Evolutionary conservation across 1,284 basidiomycete genomes (phyloP).

Genomic region (Tilletia caries): DNA sequence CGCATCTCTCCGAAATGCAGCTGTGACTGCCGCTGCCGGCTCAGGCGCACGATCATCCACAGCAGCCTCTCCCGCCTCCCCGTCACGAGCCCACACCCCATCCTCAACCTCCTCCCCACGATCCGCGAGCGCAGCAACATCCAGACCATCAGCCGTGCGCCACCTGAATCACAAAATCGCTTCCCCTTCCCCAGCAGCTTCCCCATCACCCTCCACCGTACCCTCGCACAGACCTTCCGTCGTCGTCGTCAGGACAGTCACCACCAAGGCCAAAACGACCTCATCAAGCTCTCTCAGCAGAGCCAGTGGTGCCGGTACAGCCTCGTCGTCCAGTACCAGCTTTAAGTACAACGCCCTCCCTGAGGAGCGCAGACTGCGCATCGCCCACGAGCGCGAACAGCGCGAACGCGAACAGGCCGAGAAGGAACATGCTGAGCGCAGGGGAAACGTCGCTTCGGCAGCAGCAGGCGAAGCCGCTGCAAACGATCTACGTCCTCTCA

Average conservation of each 20-base stretch:
- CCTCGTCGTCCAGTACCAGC: slow-evolving; percentile 8
- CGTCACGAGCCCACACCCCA: not conserved
- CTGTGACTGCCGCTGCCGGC: too few species aligned
- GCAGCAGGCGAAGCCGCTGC: slow-evolving; percentile 19
- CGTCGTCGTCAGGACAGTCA: slow-evolving; percentile 9
- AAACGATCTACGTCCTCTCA: slow-evolving; percentile 16
- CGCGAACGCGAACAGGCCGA: slow-evolving; percentile 30
- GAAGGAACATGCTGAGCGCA: slow-evolving; percentile 24
- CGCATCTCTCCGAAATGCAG: too few species aligned
- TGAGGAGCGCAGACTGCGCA: slow-evolving; percentile 32
- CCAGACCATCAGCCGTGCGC: too few species aligned
- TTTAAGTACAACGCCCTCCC: slow-evolving; percentile 27
- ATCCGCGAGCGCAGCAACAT: too few species aligned
- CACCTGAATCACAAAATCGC: slow-evolving; percentile 16
- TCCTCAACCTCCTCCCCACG: too few species aligned
- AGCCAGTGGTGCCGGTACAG: slow-evolving; percentile 18
- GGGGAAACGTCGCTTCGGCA: not conserved
- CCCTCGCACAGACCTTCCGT: not conserved
- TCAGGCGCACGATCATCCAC: too few species aligned
- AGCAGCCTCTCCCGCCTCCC: not conserved
- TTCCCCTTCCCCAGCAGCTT: too few species aligned
- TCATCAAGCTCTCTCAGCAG: slow-evolving; percentile 28
- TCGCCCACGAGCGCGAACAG: slow-evolving; percentile 32
- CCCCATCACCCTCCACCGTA: too few species aligned
- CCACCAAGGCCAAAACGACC: slow-evolving; percentile 24